phyloP scores from a whole-genome alignment of 2,329 filamentous ascomycete genomes.

The Fusarium sp. region DNA sequence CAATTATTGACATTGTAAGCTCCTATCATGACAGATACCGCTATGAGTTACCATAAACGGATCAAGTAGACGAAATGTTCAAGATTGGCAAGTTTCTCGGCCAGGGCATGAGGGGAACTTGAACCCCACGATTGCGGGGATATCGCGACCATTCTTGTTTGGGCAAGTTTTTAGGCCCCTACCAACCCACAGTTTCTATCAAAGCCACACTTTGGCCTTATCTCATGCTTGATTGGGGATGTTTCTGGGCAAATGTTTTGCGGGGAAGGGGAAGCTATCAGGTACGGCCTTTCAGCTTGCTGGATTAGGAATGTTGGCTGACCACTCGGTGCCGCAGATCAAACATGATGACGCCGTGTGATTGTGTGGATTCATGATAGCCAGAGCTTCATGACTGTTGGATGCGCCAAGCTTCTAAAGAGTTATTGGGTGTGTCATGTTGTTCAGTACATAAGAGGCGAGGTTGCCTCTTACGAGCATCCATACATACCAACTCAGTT shows the following conservation, averaged over 20 bases:
- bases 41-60: background rate
- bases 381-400: background rate
- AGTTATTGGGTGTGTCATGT: background rate
- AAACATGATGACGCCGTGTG: background rate
- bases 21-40: background rate
- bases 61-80: background rate
- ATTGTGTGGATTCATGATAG: background rate
- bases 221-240: constrained; percentile 31
- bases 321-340: background rate
- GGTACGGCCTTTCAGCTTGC: background rate
- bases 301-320: constrained; percentile 20
- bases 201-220: constrained; percentile 2
- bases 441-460: constrained; percentile 24
- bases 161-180: constrained; percentile 35
- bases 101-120: constrained; percentile 14
- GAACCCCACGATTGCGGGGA: constrained; percentile 23
- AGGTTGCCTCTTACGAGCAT: background rate
- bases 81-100: constrained; percentile 29
- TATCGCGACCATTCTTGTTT: constrained; percentile 18
- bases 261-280: background rate
- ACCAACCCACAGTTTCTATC: background rate
- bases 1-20: background rate
- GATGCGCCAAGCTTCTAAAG: constrained; percentile 17
- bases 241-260: constrained; percentile 10
- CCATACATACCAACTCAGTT: background rate